Evolutionary conservation across 2,329 filamentous ascomycete species (phyloP).

Genomic region (Colletotrichum spinosum): DNA sequence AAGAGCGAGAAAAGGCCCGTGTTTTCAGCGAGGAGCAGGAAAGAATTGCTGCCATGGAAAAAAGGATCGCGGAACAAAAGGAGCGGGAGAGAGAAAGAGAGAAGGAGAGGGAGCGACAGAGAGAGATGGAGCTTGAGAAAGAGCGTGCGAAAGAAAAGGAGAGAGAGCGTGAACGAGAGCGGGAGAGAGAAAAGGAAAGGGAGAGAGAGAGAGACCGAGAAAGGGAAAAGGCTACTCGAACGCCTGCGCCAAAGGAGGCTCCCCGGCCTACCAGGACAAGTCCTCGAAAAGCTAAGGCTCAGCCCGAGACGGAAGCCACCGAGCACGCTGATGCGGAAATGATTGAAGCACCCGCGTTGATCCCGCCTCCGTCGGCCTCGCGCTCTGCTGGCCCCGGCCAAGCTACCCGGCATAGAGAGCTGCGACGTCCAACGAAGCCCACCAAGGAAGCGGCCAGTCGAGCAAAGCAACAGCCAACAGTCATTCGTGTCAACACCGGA

Average conservation of each 20-base stretch:
- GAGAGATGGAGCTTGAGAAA: constrained; percentile 31
- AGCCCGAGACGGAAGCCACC: constrained; percentile 46
- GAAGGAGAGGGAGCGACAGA: constrained; percentile 42
- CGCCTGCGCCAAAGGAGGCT: constrained; percentile 51
- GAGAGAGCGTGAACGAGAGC: constrained; percentile 30
- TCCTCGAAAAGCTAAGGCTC: constrained; percentile 61
- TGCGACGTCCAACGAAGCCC: constrained; percentile 72
- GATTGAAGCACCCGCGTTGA: constrained; percentile 63
- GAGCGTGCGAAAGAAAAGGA: constrained; percentile 19
- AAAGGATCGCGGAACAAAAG: constrained; percentile 64
- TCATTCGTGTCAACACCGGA: constrained; percentile 77
- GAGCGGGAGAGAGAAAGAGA: constrained; percentile 56
- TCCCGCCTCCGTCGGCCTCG: constrained; percentile 72
- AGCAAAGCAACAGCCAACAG: constrained; percentile 75
- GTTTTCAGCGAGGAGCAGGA: constrained; percentile 70
- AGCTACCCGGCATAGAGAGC: constrained; percentile 61
- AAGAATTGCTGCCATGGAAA: constrained; percentile 64
- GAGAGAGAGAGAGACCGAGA: constrained; percentile 38
- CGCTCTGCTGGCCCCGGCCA: constrained; percentile 61
- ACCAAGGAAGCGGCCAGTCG: constrained; percentile 70
- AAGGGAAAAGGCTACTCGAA: constrained; percentile 43
- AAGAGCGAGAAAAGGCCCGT: constrained; percentile 76
- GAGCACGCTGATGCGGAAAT: constrained; percentile 64
- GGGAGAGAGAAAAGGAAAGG: constrained; percentile 12
- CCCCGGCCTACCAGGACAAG: constrained; percentile 61